These are phyloP conservation scores for Metarhizium album DNA, from an alignment of 2,329 filamentous ascomycete species.

Conservation along the genomic window DNA sequence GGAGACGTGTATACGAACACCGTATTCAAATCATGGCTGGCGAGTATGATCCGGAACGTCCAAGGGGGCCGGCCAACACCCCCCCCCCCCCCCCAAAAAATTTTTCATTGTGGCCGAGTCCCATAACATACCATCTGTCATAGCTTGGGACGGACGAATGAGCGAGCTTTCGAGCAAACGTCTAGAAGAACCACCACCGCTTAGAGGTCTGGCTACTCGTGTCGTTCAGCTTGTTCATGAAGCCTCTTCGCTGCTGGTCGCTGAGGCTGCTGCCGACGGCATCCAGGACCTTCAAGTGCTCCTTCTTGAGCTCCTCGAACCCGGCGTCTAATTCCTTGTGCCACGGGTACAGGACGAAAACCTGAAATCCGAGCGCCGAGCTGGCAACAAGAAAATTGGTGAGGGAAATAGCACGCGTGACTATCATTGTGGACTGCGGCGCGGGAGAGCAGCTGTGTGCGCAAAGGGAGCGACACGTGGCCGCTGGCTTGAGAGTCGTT, in stretches of 20 bases:
- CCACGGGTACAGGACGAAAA: constrained; percentile 62
- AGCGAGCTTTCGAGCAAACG: background rate
- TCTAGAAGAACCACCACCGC: background rate
- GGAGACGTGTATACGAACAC: too few relatives aligned
- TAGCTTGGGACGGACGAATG: background rate
- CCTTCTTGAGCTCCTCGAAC: constrained; percentile 47
- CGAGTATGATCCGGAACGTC: too few relatives aligned
- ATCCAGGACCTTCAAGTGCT: constrained; percentile 37
- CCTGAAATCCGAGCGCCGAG: constrained; percentile 55
- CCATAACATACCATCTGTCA: background rate
- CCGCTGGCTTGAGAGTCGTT: background rate
- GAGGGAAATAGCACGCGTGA: background rate
- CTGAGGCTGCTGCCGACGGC: background rate
- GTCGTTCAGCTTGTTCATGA: background rate
- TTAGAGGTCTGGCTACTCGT: background rate
- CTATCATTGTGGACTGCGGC: background rate
- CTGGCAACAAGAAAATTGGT: constrained; percentile 56
- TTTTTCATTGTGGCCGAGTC: background rate
- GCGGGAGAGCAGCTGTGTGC: too few relatives aligned
- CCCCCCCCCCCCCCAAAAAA: too few relatives aligned
- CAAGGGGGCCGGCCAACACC: too few relatives aligned
- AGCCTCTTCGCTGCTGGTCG: background rate
- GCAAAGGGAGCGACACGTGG: too few relatives aligned
- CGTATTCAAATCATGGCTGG: too few relatives aligned
- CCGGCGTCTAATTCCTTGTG: constrained; percentile 54